A percentile compares a stretch with the other conserved stretches of the same genome.
Evolutionary conservation across 2,329 filamentous ascomycete genomes (phyloP).

Genomic region (Botrytis squamosa): DNA sequence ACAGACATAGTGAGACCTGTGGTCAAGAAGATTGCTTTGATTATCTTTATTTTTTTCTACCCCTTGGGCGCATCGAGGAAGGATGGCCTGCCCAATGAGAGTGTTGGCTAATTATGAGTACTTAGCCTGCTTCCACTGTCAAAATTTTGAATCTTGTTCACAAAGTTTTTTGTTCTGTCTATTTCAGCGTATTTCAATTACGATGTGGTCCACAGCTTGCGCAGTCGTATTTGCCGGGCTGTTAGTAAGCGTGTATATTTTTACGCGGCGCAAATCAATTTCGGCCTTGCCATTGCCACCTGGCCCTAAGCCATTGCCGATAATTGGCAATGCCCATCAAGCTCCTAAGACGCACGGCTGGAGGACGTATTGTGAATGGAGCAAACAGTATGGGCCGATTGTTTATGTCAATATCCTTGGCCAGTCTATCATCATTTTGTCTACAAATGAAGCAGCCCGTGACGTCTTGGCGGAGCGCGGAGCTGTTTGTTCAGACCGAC

Average conservation of each 20-base stretch:
- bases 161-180: neutral
- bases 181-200: neutral
- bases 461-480: slow-evolving; percentile 9
- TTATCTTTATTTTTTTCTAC: neutral
- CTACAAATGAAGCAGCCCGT: slow-evolving; percentile 4
- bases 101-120: neutral
- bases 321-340: slow-evolving; percentile 12
- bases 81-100: too few relatives aligned
- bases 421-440: slow-evolving; percentile 8
- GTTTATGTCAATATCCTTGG: slow-evolving; percentile 15
- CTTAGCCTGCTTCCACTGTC: neutral
- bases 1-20: neutral
- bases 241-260: slow-evolving; percentile 3
- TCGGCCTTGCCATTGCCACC: slow-evolving; percentile 10
- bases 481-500: slow-evolving; percentile 11
- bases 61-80: neutral
- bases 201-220: neutral
- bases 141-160: neutral
- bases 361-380: slow-evolving; percentile 12
- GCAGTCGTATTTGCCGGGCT: neutral
- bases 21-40: neutral
- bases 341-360: slow-evolving; percentile 5
- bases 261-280: slow-evolving; percentile 9
- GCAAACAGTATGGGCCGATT: slow-evolving; percentile 10
- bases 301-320: slow-evolving; percentile 10